Evolutionary conservation across 179 eudicot species (phyloP), one percentile per base, ranked within the genome.

Genomic region (Sideroxylon spinosum): DNA sequence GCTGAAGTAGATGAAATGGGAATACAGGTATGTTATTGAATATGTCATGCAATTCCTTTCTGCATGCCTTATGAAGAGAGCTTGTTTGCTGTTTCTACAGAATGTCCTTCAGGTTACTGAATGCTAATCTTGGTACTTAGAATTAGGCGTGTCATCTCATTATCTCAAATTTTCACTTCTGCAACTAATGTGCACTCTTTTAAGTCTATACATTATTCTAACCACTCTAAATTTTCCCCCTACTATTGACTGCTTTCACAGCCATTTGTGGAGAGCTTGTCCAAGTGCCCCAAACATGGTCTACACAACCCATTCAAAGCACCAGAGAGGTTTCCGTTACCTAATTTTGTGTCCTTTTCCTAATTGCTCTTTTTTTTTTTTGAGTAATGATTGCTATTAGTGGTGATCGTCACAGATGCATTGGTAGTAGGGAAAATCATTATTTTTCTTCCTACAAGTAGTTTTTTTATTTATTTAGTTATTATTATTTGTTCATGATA

Each of bases 251-350:
- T 71, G 4, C 68, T 76, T 84, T 37, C 85, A 81, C 93, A 96
- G 99, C 99, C 98, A 76, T 96, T 93, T 86, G 98, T 94, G 78
- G 94, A 96, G 79, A 96, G 98, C 92, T 87, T 96, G 84, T 85
- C 97, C 72, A 82, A 79, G 74, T 96, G 98, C 83, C 98, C 99
- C 28, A 96, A 96, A 83, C 98, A 96, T 84, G 99, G 99, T 76
- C 84, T 96, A 37, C 99, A 96, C 77, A 96, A 96, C 76, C 98
- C 99, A 25, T 94, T 96, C 78, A 96, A 94, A 82, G 81, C 92
- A 57, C 99, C 98, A 29, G 99, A 96, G 81, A 94, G 99, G 99
- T 94, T 79, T 48, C 86, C 59, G 32, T 72, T 71, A 1, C 53
- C 63, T 70, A 61, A 71, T 29, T 56, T 22, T 62, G 22, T 52